Conservation (phyloP, 148 eudicot genomes). For the Talinum fruticosum region DNA sequence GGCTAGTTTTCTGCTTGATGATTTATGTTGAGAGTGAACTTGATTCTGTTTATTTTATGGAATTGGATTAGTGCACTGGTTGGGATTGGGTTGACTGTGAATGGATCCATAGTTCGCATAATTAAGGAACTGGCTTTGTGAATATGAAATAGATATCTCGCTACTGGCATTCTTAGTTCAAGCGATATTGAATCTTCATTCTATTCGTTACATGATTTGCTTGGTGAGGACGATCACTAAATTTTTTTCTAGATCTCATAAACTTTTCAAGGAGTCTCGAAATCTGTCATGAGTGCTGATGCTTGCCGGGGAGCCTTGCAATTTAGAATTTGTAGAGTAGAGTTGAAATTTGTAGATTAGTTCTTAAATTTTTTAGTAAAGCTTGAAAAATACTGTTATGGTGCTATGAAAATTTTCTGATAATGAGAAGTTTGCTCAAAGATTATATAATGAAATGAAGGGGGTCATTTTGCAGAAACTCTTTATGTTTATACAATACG, state of each 20-base stretch:
- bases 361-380: neutral
- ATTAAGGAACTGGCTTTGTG: neutral
- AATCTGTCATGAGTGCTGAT: neutral
- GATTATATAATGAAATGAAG: neutral
- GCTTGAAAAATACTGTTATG: neutral
- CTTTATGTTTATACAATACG: neutral
- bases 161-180: neutral
- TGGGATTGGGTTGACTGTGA: slow-evolving; percentile 7
- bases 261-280: neutral
- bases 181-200: slow-evolving; percentile 1
- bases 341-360: neutral
- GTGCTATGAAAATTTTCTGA: neutral
- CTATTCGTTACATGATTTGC: neutral
- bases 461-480: neutral
- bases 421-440: neutral
- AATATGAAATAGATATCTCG: neutral
- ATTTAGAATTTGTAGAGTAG: neutral
- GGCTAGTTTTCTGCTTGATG: slow-evolving; percentile 13
- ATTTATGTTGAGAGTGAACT: neutral
- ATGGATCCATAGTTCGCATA: neutral
- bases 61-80: neutral
- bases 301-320: neutral
- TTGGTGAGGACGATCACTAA: neutral
- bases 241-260: neutral
- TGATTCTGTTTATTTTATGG: neutral